Evolutionary conservation across 2,329 filamentous ascomycete genomes (phyloP).

Genomic region (Aspergillus transmontanensis): DNA sequence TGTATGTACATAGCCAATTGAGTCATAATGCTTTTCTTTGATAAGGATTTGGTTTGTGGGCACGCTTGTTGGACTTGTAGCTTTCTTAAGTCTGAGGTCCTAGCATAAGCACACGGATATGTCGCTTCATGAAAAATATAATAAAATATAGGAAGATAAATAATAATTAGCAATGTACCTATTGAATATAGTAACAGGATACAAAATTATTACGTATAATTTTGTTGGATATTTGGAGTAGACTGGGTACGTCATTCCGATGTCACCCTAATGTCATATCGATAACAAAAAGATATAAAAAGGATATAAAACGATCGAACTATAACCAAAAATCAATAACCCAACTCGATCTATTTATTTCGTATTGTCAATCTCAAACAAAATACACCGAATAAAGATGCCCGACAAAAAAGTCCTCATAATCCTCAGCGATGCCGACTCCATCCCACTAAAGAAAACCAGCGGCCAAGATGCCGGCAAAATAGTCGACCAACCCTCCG

Average conservation of each 20-base stretch:
- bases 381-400: slow-evolving; percentile 15
- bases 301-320: not conserved
- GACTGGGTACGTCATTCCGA: slow-evolving; percentile 45
- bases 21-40: not conserved
- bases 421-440: slow-evolving; percentile 46
- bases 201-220: no score
- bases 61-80: no score
- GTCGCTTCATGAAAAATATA: no score
- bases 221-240: no score
- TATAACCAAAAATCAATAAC: no score
- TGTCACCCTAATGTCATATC: not conserved
- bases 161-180: no score
- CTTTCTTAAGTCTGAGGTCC: no score
- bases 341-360: no score
- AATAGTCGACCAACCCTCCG: slow-evolving; percentile 32
- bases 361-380: no score
- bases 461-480: slow-evolving; percentile 25
- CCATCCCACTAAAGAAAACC: slow-evolving; percentile 40
- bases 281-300: not conserved
- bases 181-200: no score
- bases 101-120: no score
- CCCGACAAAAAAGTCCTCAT: slow-evolving; percentile 47
- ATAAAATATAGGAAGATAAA: accelerated
- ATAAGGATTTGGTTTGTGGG: no score
- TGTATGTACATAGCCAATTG: not conserved